Conservation (phyloP, 1,139 yeast species). For the Blastobotrys persicus region DNA sequence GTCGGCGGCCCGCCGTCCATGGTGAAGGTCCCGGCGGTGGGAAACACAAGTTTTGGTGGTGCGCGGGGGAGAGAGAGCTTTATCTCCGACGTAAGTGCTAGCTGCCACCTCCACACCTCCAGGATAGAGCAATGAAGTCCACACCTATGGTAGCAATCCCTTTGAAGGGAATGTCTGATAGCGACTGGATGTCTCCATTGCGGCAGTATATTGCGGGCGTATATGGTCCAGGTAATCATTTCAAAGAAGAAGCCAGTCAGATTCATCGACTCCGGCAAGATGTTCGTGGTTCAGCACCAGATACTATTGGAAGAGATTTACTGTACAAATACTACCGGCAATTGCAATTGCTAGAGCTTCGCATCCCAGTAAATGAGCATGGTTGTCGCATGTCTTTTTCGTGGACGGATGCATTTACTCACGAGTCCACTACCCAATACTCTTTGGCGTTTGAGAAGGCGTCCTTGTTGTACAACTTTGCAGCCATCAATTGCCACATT, state of each 20-base stretch:
- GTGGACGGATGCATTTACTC: slow-evolving; percentile 76
- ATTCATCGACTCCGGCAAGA: slow-evolving; percentile 64
- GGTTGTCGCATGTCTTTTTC: slow-evolving; percentile 63
- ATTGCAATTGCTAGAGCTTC: slow-evolving; percentile 71
- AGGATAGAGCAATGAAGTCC: slow-evolving; percentile 4
- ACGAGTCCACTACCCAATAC: slow-evolving; percentile 55
- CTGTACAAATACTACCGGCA: slow-evolving; percentile 77
- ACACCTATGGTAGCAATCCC: slow-evolving; percentile 42
- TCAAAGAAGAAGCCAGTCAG: slow-evolving; percentile 52
- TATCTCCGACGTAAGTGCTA: not conserved
- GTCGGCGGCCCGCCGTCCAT: not conserved
- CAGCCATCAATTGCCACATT: slow-evolving; percentile 51
- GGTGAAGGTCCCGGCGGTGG: not conserved
- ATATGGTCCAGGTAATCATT: slow-evolving; percentile 63
- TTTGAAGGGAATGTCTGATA: slow-evolving; percentile 54
- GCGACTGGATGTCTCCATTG: slow-evolving; percentile 68
- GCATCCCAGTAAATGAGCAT: slow-evolving; percentile 63
- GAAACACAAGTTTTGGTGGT: too few species aligned
- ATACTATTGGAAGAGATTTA: slow-evolving; percentile 46
- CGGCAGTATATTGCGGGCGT: slow-evolving; percentile 56
- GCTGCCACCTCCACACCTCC: not conserved
- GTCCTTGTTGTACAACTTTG: slow-evolving; percentile 72
- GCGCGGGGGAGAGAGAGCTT: not conserved
- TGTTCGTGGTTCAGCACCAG: slow-evolving; percentile 48
- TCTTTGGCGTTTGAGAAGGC: slow-evolving; percentile 90